phyloP scores from a whole-genome alignment of 2,329 filamentous ascomycete species.

The Myrmaecium sp. region DNA sequence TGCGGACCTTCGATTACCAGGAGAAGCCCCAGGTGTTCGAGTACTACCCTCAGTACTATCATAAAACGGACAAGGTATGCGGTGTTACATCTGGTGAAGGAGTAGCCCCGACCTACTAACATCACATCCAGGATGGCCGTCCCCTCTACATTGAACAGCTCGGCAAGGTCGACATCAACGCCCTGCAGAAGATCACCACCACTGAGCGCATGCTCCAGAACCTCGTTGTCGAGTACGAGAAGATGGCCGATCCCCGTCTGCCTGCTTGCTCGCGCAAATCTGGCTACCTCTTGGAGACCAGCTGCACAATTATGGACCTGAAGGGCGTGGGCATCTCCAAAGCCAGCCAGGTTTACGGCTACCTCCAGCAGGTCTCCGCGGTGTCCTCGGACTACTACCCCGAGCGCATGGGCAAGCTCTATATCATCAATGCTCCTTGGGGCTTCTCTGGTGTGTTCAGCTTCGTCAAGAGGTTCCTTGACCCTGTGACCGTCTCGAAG shows the following conservation, averaged over 20 bases:
- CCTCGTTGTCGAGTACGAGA: slow-evolving; percentile 95
- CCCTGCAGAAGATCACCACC: slow-evolving; percentile 86
- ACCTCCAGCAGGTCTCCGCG: slow-evolving; percentile 67
- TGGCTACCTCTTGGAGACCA: slow-evolving; percentile 83
- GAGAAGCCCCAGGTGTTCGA: slow-evolving; percentile 73
- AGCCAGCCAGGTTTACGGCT: slow-evolving; percentile 70
- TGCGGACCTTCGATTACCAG: slow-evolving; percentile 68
- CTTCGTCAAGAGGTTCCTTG: slow-evolving; percentile 83
- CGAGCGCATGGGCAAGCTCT: slow-evolving; percentile 87
- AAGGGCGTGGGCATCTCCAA: slow-evolving; percentile 80
- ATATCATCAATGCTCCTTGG: slow-evolving; percentile 96
- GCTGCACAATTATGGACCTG: slow-evolving; percentile 95
- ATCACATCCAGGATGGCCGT: slow-evolving; percentile 57
- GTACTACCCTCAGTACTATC: slow-evolving; percentile 97
- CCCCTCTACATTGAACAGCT: slow-evolving; percentile 95
- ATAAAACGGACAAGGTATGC: slow-evolving; percentile 71
- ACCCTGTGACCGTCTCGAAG: slow-evolving; percentile 92
- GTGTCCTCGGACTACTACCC: slow-evolving; percentile 99
- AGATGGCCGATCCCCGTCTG: slow-evolving; percentile 77
- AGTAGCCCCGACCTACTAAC: background rate
- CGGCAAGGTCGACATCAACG: slow-evolving; percentile 76
- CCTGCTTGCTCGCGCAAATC: slow-evolving; percentile 90
- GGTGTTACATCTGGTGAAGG: background rate
- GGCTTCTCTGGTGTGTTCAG: slow-evolving; percentile 76
- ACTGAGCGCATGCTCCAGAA: slow-evolving; percentile 90